phyloP scores from a whole-genome alignment of 345 rosid species.

The Brassica cretica region DNA sequence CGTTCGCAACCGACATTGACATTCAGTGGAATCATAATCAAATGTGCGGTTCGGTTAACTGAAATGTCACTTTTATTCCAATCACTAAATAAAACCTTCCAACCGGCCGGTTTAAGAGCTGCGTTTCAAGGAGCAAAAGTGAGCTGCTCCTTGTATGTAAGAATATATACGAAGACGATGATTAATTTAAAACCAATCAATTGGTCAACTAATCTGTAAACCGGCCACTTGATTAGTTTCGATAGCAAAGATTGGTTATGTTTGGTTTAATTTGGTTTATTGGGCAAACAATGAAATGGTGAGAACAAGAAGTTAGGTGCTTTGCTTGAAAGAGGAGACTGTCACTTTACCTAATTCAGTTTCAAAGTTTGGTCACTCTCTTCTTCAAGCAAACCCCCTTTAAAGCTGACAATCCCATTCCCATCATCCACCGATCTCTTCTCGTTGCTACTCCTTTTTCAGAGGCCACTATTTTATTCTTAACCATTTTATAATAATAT shows the following conservation, averaged over 20 bases:
- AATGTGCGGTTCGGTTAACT: conserved; percentile 10
- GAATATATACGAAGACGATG: too few species aligned
- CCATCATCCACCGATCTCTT: conserved; percentile 13
- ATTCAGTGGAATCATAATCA: neutral
- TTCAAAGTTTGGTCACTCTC: conserved; percentile 30
- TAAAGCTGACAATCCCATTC: conserved; percentile 38
- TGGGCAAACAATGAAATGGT: conserved; percentile 2
- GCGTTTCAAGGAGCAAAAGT: neutral
- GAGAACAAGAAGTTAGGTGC: too few species aligned
- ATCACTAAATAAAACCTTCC: neutral
- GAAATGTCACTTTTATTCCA: neutral
- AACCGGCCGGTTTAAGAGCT: neutral
- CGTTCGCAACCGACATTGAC: conserved; percentile 14
- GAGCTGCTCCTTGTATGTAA: neutral
- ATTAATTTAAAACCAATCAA: neutral
- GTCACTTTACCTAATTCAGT: conserved; percentile 32
- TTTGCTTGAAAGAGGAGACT: conserved; percentile 42
- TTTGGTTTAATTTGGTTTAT: conserved; percentile 15
- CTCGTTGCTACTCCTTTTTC: conserved; percentile 28
- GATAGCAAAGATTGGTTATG: neutral
- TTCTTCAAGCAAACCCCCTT: conserved; percentile 35
- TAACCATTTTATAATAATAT: neutral
- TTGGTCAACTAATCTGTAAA: neutral
- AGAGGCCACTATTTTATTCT: neutral
- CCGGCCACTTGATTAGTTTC: neutral